Evolutionary conservation across 192 early-diverging fungal species (phyloP), one percentile per base, ranked within the genome.

Genomic region (Obelidium mucronatum): DNA sequence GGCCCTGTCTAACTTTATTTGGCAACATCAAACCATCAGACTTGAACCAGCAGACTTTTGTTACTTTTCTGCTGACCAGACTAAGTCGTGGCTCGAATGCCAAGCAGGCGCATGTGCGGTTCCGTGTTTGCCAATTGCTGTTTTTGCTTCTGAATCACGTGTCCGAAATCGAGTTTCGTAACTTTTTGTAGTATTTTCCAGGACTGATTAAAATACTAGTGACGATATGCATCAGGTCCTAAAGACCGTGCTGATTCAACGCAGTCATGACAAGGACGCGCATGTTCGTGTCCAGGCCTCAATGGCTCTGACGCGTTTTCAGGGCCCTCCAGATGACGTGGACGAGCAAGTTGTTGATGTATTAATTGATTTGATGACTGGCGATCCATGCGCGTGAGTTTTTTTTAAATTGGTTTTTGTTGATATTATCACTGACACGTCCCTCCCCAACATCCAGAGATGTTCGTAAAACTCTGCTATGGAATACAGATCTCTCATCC

Each of bases 311-410:
- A 56, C 76, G 22, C 40, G 67, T 4, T 70, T 77, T 35, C 76
- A 77, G 31, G 76, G 76, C 17, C 66, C 76, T 19, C 36, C 65
- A 13, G 76, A 77, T n/a, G 76, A 77, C 35, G 17, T 61, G 19
- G 76, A 77, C 35, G 58, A 54, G n/a, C 31, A 71, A 33, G 56
- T 77, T 39, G 55, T 70, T 69, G 54, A 17, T n/a, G 28, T 67
- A 15, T 48, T 77, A 8, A 48, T 70, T 31, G 66, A 77, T 34
- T 42, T 70, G 39, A 66, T 77, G 64, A 59, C 65, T 8, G 66
- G 34, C 11, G 76, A 77, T 48, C 40, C 76, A 6, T 60, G 13
- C 37, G 35, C 75, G 75, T 76, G 40, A 63, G 64, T 35, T 67
- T 68, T 64, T 48, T 55, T n/a, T n/a, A n/a, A n/a, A n/a, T n/a